phyloP scores from a whole-genome alignment of 2,329 filamentous ascomycete genomes.

The Aspergillus calidoustus region DNA sequence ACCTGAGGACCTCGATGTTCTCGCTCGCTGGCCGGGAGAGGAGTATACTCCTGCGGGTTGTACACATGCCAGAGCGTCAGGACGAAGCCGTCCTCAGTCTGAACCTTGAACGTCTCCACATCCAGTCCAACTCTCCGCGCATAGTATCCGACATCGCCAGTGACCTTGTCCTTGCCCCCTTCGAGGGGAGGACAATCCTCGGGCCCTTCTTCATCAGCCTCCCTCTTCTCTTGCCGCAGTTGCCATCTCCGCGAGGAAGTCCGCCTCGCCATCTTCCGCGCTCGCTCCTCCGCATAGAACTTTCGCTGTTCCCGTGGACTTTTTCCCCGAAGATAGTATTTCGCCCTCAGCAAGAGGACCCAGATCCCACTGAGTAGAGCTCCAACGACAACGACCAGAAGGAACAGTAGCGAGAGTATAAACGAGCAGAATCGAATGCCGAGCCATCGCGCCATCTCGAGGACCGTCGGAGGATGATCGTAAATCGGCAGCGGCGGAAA shows the following conservation, averaged over 20 bases:
- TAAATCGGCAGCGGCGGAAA: constrained; percentile 87
- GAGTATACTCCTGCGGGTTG: constrained; percentile 74
- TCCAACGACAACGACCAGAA: constrained; percentile 75
- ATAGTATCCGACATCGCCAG: constrained; percentile 83
- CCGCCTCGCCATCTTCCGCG: constrained; percentile 60
- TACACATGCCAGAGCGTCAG: constrained; percentile 89
- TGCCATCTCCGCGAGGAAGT: constrained; percentile 68
- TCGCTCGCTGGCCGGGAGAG: constrained; percentile 52
- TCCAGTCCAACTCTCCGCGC: constrained; percentile 86
- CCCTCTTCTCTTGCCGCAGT: constrained; percentile 43
- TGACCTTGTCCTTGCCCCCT: constrained; percentile 76
- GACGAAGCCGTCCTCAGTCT: constrained; percentile 93
- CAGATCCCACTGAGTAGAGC: constrained; percentile 72
- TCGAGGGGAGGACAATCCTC: constrained; percentile 73
- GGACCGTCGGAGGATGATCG: constrained; percentile 66
- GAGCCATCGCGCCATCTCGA: constrained; percentile 68
- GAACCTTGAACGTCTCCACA: constrained; percentile 78
- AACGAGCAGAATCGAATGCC: constrained; percentile 71
- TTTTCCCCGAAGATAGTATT: constrained; percentile 60
- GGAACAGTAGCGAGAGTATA: constrained; percentile 76
- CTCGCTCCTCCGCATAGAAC: constrained; percentile 74
- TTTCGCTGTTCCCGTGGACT: constrained; percentile 66
- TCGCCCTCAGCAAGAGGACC: constrained; percentile 52
- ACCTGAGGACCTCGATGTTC: constrained; percentile 62
- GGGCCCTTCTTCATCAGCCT: constrained; percentile 44